phyloP scores from a whole-genome alignment of 768 basidiomycete species.

The Tephrocybe sp. region DNA sequence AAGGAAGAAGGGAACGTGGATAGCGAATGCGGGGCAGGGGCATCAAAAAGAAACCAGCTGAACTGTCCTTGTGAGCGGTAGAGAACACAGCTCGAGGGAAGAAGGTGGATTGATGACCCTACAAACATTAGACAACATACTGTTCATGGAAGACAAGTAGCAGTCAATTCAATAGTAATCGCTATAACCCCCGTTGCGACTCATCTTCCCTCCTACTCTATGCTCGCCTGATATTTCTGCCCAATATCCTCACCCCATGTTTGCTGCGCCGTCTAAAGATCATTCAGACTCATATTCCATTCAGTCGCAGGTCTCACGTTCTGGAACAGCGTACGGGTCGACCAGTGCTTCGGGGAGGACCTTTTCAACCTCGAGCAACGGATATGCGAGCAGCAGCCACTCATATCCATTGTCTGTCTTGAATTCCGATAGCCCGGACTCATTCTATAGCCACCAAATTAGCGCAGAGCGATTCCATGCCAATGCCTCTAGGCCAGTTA shows the following conservation, averaged over 20 bases:
- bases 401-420: slow-evolving; percentile 1
- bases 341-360: neutral
- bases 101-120: slow-evolving; percentile 1
- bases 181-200: neutral
- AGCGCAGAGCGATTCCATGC: slow-evolving; percentile 6
- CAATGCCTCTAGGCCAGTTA: neutral
- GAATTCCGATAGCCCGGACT: slow-evolving; percentile 6
- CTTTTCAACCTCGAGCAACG: neutral
- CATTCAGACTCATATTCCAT: slow-evolving; percentile 1
- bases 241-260: slow-evolving; percentile 5
- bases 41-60: slow-evolving; percentile 3
- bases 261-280: slow-evolving; percentile 7
- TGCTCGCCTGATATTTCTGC: slow-evolving; percentile 3
- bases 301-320: slow-evolving; percentile 2
- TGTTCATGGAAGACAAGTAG: neutral
- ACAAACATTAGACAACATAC: slow-evolving; percentile 20
- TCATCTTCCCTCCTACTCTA: neutral
- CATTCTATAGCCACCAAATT: slow-evolving; percentile 5
- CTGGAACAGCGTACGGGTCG: neutral
- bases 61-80: neutral
- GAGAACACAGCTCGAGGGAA: neutral
- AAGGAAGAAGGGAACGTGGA: neutral
- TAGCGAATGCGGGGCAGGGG: slow-evolving; percentile 1
- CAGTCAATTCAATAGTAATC: neutral
- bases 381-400: neutral